phyloP scores from a whole-genome alignment of 305 asterid genomes.

The Solanum aculeatissimum region DNA sequence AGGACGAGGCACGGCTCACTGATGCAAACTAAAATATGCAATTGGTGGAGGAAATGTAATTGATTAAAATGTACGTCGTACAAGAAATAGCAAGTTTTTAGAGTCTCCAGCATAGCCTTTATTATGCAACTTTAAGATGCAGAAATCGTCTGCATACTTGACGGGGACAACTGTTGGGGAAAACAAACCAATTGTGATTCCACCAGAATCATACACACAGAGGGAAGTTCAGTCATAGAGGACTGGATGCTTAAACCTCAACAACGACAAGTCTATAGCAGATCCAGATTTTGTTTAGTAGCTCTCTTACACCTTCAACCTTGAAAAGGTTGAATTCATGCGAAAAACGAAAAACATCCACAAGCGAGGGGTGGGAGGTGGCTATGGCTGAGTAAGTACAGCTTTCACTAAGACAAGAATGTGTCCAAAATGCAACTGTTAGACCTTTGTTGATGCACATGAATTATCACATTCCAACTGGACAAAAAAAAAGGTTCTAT shows the following conservation, averaged over 20 bases:
- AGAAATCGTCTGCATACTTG: neutral
- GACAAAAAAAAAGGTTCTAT: neutral
- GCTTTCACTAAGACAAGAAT: neutral
- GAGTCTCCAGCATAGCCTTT: neutral
- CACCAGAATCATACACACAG: neutral
- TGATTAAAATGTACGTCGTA: neutral
- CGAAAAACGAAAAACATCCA: neutral
- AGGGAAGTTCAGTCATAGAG: neutral
- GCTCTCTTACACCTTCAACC: neutral
- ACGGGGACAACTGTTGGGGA: neutral
- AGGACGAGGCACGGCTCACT: too few relatives aligned
- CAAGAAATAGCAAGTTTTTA: neutral
- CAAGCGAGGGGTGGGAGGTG: neutral
- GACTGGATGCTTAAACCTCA: neutral
- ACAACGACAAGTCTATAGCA: neutral
- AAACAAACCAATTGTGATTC: neutral
- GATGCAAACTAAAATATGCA: too few relatives aligned
- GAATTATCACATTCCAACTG: neutral
- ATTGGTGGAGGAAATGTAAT: neutral
- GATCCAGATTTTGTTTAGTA: neutral
- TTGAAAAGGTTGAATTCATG: neutral
- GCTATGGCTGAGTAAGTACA: neutral
- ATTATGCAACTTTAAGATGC: neutral
- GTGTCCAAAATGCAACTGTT: neutral
- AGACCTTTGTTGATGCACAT: neutral